A percentile compares a stretch with the other conserved stretches of the same genome.
phyloP scores from a whole-genome alignment of 2,329 filamentous ascomycete genomes.

The Epichloe elymi region DNA sequence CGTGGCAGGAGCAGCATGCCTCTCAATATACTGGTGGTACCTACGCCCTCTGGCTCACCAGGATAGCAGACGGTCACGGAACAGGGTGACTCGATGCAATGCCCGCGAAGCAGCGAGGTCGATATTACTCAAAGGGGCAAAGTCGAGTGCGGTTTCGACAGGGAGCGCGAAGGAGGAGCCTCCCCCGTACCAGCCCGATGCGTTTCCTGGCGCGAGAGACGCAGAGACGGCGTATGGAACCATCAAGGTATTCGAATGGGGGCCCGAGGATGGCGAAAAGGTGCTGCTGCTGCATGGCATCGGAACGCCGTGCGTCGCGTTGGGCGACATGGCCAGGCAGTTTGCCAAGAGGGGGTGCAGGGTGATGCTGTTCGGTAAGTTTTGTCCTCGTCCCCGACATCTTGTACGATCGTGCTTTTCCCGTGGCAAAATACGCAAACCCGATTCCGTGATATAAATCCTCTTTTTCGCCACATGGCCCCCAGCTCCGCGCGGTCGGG shows the following conservation, averaged over 20 bases:
- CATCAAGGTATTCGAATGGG: conserved; percentile 69
- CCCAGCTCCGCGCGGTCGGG: too few relatives aligned
- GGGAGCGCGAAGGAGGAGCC: background rate
- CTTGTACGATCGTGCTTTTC: conserved; percentile 33
- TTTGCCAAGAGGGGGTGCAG: conserved; percentile 55
- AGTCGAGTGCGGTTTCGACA: background rate
- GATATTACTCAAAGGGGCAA: background rate
- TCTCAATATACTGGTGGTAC: conserved; percentile 23
- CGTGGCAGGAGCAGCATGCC: conserved; percentile 15
- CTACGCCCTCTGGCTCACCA: conserved; percentile 12
- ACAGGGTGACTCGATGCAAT: background rate
- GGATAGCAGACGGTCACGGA: conserved; percentile 5
- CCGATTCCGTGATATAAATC: too few relatives aligned
- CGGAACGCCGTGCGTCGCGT: conserved; percentile 59
- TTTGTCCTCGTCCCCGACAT: conserved; percentile 36
- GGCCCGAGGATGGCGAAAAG: conserved; percentile 55
- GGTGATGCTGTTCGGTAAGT: conserved; percentile 64
- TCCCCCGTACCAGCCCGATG: conserved; percentile 54
- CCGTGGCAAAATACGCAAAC: too few relatives aligned
- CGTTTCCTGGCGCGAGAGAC: conserved; percentile 55
- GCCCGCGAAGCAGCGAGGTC: conserved; percentile 2
- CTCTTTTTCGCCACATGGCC: too few relatives aligned
- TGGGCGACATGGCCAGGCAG: conserved; percentile 52
- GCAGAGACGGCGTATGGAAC: conserved; percentile 58
- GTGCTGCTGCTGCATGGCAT: conserved; percentile 72